Conservation (phyloP, 495 filamentous ascomycete genomes). For the Neurospora africana region DNA sequence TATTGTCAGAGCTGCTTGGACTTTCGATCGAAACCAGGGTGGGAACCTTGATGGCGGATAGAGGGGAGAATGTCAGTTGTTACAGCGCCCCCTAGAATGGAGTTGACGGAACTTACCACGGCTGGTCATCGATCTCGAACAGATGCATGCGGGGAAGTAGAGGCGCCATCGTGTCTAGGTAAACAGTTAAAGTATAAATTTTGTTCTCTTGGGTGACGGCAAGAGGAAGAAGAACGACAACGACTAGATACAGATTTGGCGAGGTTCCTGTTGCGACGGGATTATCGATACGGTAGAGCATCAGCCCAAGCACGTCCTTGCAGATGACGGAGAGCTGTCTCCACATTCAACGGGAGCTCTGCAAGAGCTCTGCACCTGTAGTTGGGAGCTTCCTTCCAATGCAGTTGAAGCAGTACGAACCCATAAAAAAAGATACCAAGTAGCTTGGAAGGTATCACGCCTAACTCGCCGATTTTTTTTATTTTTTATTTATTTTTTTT, state of each 20-base stretch:
- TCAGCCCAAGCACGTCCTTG: not conserved
- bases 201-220: not conserved
- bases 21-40: constrained; percentile 36
- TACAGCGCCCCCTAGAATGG: not conserved
- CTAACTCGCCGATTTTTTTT: too few species aligned
- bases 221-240: not conserved
- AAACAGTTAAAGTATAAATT: not conserved
- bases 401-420: not conserved
- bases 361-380: not conserved
- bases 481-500: too few species aligned
- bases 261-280: not conserved
- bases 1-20: constrained; percentile 42
- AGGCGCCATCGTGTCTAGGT: constrained; percentile 34
- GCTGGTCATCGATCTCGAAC: constrained; percentile 44
- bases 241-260: not conserved
- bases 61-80: not conserved
- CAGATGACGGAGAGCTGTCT: not conserved
- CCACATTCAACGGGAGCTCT: not conserved
- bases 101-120: constrained; percentile 30
- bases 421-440: not conserved
- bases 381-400: not conserved
- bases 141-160: constrained; percentile 43
- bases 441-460: too few species aligned
- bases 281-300: not conserved
- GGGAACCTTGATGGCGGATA: constrained; percentile 35